phyloP scores from a whole-genome alignment of 2,329 filamentous ascomycete genomes.

The Cladobotryum mycophilum region DNA sequence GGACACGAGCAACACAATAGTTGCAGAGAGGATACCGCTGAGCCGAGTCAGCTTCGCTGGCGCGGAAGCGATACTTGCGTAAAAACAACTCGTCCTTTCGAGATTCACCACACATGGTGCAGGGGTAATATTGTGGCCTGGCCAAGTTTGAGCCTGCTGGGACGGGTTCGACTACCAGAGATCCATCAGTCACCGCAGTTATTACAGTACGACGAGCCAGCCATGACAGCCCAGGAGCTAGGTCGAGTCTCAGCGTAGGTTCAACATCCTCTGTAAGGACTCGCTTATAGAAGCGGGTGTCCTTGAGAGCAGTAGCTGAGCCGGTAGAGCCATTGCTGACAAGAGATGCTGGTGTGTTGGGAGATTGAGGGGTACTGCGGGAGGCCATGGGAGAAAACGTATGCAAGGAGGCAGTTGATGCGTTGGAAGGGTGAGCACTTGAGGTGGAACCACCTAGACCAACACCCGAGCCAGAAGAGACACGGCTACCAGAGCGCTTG shows the following conservation, averaged over 20 bases:
- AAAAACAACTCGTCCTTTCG: conserved; percentile 65
- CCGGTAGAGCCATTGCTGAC: conserved; percentile 38
- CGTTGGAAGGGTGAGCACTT: conserved; percentile 47
- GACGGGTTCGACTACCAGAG: conserved; percentile 83
- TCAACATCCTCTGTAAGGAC: conserved; percentile 86
- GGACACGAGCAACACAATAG: conserved; percentile 77
- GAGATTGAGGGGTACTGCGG: conserved; percentile 51
- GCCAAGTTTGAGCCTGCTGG: conserved; percentile 49
- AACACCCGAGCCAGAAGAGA: conserved; percentile 61
- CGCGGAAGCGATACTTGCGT: conserved; percentile 81
- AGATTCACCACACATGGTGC: conserved; percentile 81
- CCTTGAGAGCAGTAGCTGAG: conserved; percentile 63
- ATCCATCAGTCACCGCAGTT: conserved; percentile 75
- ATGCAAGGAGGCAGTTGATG: conserved; percentile 53
- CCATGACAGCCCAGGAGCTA: conserved; percentile 88
- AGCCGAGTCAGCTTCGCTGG: conserved; percentile 77
- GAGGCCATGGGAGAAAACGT: conserved; percentile 39
- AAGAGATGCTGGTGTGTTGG: conserved; percentile 50
- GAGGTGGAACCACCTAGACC: conserved; percentile 42
- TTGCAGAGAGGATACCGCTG: conserved; percentile 85
- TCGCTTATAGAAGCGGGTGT: conserved; percentile 91
- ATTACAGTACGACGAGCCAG: conserved; percentile 80
- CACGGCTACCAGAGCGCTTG: conserved; percentile 55
- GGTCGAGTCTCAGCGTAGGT: conserved; percentile 82
- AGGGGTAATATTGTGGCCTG: conserved; percentile 58